phyloP scores from a whole-genome alignment of 2,329 filamentous ascomycete genomes.

The Aspergillus aculeatus region DNA sequence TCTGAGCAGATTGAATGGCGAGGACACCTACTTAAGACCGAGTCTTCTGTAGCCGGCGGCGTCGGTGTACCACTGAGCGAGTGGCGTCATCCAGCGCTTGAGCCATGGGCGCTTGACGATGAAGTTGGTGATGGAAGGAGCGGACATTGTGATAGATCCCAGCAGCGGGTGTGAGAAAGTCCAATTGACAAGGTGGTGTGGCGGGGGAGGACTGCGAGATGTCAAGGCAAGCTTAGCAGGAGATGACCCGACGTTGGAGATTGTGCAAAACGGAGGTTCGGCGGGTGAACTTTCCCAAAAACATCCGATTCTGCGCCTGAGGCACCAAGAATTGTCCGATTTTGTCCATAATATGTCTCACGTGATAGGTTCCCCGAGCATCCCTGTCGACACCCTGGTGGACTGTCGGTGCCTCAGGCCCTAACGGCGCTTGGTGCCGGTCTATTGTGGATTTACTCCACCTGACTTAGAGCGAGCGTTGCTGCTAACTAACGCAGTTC shows the following conservation, averaged over 20 bases:
- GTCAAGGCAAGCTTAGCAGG: slow-evolving; percentile 33
- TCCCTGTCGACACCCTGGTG: background rate
- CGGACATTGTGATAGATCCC: slow-evolving; percentile 60
- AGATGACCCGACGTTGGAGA: slow-evolving; percentile 40
- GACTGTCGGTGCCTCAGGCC: slow-evolving; percentile 25
- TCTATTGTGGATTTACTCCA: slow-evolving; percentile 22
- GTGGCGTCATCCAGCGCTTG: slow-evolving; percentile 70
- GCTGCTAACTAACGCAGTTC: slow-evolving; percentile 9
- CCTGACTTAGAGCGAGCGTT: slow-evolving; percentile 23
- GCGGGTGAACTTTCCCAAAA: slow-evolving; percentile 31
- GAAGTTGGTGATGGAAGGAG: slow-evolving; percentile 70
- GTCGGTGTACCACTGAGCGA: slow-evolving; percentile 85
- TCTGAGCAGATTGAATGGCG: slow-evolving; percentile 15
- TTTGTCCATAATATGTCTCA: slow-evolving; percentile 13
- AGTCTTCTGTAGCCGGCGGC: slow-evolving; percentile 90
- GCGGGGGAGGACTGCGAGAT: slow-evolving; percentile 24
- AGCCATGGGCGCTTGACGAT: slow-evolving; percentile 86
- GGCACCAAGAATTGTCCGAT: slow-evolving; percentile 9
- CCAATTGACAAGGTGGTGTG: slow-evolving; percentile 34
- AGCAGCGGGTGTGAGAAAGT: slow-evolving; percentile 14
- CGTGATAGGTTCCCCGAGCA: slow-evolving; percentile 18
- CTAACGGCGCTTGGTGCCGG: slow-evolving; percentile 11
- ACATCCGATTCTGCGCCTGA: slow-evolving; percentile 24
- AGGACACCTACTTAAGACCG: slow-evolving; percentile 71
- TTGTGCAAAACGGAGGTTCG: slow-evolving; percentile 42